Base-by-base conservation (phyloP, 2,329 filamentous ascomycete species). In the Aspergillus flavus region DNA sequence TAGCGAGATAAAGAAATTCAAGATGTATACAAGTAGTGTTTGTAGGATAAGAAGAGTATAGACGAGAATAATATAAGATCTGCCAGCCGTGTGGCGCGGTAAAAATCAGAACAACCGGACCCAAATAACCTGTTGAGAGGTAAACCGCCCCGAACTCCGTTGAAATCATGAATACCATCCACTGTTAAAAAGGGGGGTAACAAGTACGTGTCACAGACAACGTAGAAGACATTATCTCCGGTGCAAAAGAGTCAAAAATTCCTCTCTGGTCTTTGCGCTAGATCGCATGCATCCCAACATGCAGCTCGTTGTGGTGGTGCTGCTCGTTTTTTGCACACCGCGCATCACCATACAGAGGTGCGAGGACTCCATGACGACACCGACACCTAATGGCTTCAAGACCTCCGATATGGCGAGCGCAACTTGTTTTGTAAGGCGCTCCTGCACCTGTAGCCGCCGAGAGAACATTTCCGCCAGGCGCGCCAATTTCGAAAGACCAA, bases 261-360 rank as follows among this genome's bases (percentile, higher is more conserved):
- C 95, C 76, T 97, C 96, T 71, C 95, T 85, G 12, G 94, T 97
- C 85, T 97, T 97, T 65, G 93, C 92, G 71, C 92, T 93, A 64
- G 89, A 90, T 75, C 97, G 90, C 84, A 99, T 96, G 73, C 93
- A 94, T 45, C 95, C 95, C n/a, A 98, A 86, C 80, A 99, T 96
- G 77, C 94, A 98, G 82, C 93, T 97, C 21, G 95, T 99, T 43
- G 96, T 95, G 7, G 95, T 98, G 21, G 87, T 91, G 57, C 91
- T 89, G 46, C 85, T 87, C 0, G 93, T 93, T 84, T 99, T 97
- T 76, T 97, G 88, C 11, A 99, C 94, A n/a, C 95, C 95, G 54
- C 95, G 88, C 94, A 97, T 98, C 19, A 97, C 93, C 94, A 98
- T 99, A 83, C 95, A 99, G 54, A 98, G 83, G 80, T 99, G 95